Percentiles rank a stretch among this genome's conserved stretches.
Evolutionary conservation across 2,329 filamentous ascomycete genomes (phyloP).

Genomic region (Penicillium sp.): DNA sequence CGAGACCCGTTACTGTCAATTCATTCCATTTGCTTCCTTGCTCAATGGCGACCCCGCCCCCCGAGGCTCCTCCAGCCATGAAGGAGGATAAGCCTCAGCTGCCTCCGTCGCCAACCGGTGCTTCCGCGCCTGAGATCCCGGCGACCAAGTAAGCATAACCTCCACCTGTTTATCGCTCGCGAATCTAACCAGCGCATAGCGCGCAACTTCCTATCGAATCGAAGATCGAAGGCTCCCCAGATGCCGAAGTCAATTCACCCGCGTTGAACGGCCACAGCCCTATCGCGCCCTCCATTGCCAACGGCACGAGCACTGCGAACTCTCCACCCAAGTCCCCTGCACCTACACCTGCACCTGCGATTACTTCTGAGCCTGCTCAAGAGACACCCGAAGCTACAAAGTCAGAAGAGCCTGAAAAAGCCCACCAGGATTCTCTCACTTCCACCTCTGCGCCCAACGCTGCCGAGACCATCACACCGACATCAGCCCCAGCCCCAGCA

Average conservation of each 20-base stretch:
- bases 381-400: neutral
- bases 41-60: constrained; percentile 47
- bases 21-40: constrained; percentile 4
- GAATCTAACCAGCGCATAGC: constrained; percentile 18
- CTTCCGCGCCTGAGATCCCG: constrained; percentile 29
- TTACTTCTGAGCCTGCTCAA: constrained; percentile 2
- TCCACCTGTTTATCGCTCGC: neutral
- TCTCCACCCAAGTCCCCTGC: constrained; percentile 35
- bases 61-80: constrained; percentile 39
- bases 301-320: constrained; percentile 29
- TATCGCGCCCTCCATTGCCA: constrained; percentile 25
- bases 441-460: neutral
- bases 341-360: constrained; percentile 2
- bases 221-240: constrained; percentile 24
- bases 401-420: neutral
- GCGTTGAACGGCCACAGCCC: constrained; percentile 35
- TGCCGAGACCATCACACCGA: neutral
- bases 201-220: constrained; percentile 22
- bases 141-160: constrained; percentile 32
- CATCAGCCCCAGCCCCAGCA: neutral
- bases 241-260: constrained; percentile 15
- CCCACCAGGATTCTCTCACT: constrained; percentile 1
- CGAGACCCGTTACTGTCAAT: neutral
- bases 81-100: constrained; percentile 47
- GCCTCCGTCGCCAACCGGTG: constrained; percentile 38